Percentiles rank a stretch among this genome's conserved stretches.
phyloP scores from a whole-genome alignment of 2,329 filamentous ascomycete genomes.

The Xylaria sp. region DNA sequence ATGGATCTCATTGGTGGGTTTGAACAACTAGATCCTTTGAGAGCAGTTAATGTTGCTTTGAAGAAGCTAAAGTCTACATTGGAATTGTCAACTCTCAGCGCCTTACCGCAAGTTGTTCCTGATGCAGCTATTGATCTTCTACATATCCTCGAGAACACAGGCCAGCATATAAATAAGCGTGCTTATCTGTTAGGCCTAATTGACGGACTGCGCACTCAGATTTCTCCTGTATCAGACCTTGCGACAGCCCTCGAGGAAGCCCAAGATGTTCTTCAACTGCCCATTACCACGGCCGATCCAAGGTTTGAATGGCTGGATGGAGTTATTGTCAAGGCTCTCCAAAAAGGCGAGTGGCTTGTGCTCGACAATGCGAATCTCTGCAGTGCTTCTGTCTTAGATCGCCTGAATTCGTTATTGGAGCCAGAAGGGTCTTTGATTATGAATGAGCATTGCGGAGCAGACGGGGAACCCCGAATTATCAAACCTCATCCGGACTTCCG shows the following conservation, averaged over 20 bases:
- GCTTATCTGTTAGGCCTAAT: slow-evolving; percentile 53
- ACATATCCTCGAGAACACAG: slow-evolving; percentile 58
- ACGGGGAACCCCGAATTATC: slow-evolving; percentile 83
- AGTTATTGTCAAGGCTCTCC: slow-evolving; percentile 85
- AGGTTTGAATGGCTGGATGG: slow-evolving; percentile 98
- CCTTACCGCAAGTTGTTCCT: slow-evolving; percentile 60
- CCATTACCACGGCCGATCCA: slow-evolving; percentile 72
- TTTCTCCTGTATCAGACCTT: slow-evolving; percentile 59
- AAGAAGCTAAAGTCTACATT: slow-evolving; percentile 53
- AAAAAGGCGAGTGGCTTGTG: slow-evolving; percentile 89
- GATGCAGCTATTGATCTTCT: slow-evolving; percentile 61
- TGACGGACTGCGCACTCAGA: slow-evolving; percentile 53
- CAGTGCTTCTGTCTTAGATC: slow-evolving; percentile 91
- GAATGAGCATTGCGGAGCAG: slow-evolving; percentile 88
- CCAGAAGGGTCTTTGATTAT: slow-evolving; percentile 88
- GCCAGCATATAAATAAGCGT: slow-evolving; percentile 54
- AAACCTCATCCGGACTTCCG: slow-evolving; percentile 87
- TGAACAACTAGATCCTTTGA: slow-evolving; percentile 87
- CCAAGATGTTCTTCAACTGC: slow-evolving; percentile 60
- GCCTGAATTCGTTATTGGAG: slow-evolving; percentile 93
- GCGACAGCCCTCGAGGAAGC: slow-evolving; percentile 60
- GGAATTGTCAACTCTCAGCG: slow-evolving; percentile 60
- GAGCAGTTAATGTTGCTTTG: slow-evolving; percentile 73
- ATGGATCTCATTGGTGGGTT: slow-evolving; percentile 98
- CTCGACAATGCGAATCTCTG: slow-evolving; percentile 98